These are phyloP conservation scores for Purpureocillium lavendulum DNA, from an alignment of 2,329 filamentous ascomycete genomes.

Conservation along the genomic window DNA sequence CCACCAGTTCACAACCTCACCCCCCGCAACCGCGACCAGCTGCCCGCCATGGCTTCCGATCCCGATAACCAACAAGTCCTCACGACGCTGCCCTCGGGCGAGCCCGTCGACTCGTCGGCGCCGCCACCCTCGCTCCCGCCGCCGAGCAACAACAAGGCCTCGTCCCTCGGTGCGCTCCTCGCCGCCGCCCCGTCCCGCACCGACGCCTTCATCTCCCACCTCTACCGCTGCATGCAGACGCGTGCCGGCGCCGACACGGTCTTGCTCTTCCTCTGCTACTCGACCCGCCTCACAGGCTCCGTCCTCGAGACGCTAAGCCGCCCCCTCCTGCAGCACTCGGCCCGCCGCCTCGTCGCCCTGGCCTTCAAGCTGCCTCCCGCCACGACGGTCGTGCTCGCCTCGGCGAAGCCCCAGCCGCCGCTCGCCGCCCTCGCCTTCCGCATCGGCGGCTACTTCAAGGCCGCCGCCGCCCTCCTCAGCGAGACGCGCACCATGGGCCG, in stretches of 20 bases:
- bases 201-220: conserved; percentile 46
- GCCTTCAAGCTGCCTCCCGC: conserved; percentile 42
- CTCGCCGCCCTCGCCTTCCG: conserved; percentile 36
- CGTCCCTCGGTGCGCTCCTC: conserved; percentile 7
- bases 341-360: conserved; percentile 43
- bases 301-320: conserved; percentile 44
- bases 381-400: conserved; percentile 36
- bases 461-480: conserved; percentile 55
- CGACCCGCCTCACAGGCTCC: conserved; percentile 45
- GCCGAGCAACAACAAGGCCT: conserved; percentile 5
- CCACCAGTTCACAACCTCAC: too few relatives aligned
- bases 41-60: conserved; percentile 1
- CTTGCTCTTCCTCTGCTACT: conserved; percentile 62
- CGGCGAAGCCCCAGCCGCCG: conserved; percentile 23
- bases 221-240: conserved; percentile 57
- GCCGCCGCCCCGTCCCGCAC: conserved; percentile 16
- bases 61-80: conserved; percentile 5
- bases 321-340: conserved; percentile 46
- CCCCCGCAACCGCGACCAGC: background rate
- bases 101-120: conserved; percentile 4
- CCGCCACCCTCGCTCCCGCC: conserved; percentile 6
- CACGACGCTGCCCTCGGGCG: conserved; percentile 9
- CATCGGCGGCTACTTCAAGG: conserved; percentile 45
- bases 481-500: conserved; percentile 67
- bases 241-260: conserved; percentile 61